Evolutionary conservation across 805 yeast species (phyloP), one percentile per base, ranked within the genome.

Genomic region (Kodamaea neixiangensis): DNA sequence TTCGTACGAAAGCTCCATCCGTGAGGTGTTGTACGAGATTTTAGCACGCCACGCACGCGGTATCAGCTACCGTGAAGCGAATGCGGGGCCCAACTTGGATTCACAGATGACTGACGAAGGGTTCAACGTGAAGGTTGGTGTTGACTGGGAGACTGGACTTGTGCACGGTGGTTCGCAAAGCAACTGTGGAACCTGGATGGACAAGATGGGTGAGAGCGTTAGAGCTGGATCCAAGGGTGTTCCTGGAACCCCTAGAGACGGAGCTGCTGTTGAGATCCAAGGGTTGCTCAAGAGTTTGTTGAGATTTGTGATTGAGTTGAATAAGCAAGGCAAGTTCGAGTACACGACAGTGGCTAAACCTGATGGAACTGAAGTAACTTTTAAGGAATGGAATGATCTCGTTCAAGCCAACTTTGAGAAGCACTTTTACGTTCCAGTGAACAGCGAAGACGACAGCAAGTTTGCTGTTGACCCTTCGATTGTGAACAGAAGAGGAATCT

Each of bases 141-240:
- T 92, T 42, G 97, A 93, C 65, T 93, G 97, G 97, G 61, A 73
- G 0, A 91, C 88, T 10, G 99, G 99, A 1, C 71, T 94, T 25
- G 73, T 92, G 3, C 87, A 83, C 66, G 99, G 98, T 43, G 98
- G 99, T 1, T 88, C 89, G 45, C 96, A 88, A 67, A 82, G 71
- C 66, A 93, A 93, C 65, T 93, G 99, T 73, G 99, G 99, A 18
- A 94, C 99, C 0, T 93, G 99, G 99, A 93, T 92, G 97, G 99
- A 93, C 70, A 93, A 93, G 71, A 93, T 93, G 98, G 99, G 99
- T 20, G 98, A 94, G 71, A 88, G 96, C 62, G 83, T 68, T 33
- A 76, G 70, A 50, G 97, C 98, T 0, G 86, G 87, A 1, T 85
- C 83, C 52, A 87, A 86, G 58, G 99, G 99, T n/a, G 75, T 81